phyloP scores from a whole-genome alignment of 2,329 filamentous ascomycete species.

The Fusarium newnesense region DNA sequence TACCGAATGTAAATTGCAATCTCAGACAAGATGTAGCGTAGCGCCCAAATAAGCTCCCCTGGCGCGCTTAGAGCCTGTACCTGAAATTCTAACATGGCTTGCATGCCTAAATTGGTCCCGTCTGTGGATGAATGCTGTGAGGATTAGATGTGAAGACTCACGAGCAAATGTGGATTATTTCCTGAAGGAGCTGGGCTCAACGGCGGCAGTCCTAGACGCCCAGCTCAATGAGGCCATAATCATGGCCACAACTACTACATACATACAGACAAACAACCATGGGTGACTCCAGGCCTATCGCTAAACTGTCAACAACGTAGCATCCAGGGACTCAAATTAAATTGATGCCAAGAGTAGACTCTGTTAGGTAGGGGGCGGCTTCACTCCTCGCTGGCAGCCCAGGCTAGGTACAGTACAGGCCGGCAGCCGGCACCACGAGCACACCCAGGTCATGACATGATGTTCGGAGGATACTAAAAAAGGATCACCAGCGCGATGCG shows the following conservation, averaged over 20 bases:
- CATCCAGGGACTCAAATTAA: slow-evolving; percentile 10
- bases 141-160: slow-evolving; percentile 12
- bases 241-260: not conserved
- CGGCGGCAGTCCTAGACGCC: slow-evolving; percentile 3
- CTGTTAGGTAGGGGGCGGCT: no score
- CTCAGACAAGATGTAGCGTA: slow-evolving; percentile 14
- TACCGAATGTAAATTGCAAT: slow-evolving; percentile 14
- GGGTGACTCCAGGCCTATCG: not conserved
- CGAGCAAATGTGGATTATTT: not conserved
- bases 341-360: slow-evolving; percentile 13
- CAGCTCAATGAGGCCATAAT: slow-evolving; percentile 15
- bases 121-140: slow-evolving; percentile 5
- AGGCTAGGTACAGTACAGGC: not conserved
- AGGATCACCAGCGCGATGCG: slow-evolving; percentile 29
- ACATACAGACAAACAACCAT: not conserved
- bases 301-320: slow-evolving; percentile 1
- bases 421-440: not conserved
- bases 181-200: not conserved
- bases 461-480: slow-evolving; percentile 27
- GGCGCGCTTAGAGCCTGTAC: slow-evolving; percentile 21
- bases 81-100: slow-evolving; percentile 27
- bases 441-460: not conserved
- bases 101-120: not conserved
- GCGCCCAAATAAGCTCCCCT: slow-evolving; percentile 19
- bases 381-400: not conserved